phyloP scores from a whole-genome alignment of 768 basidiomycete species.

The Rhodotorula diobovata region DNA sequence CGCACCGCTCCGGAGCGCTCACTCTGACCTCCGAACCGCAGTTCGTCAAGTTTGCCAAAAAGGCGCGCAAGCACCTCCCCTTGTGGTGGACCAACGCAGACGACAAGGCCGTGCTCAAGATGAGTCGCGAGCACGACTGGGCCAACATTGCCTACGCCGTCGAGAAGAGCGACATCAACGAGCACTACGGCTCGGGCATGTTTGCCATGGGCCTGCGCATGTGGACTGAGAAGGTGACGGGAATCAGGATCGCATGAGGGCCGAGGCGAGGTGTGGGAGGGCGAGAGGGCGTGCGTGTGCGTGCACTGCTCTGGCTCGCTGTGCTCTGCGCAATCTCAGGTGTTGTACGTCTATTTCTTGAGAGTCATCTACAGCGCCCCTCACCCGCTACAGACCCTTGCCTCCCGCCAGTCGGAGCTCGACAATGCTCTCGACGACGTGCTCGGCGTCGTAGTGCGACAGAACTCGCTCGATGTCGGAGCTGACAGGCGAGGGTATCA shows the following conservation, averaged over 20 bases:
- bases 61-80: conserved; percentile 11
- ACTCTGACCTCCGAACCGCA: background rate
- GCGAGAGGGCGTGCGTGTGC: too few relatives aligned
- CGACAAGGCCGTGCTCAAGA: background rate
- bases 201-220: conserved; percentile 13
- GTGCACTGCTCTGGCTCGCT: too few relatives aligned
- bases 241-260: background rate
- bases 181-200: background rate
- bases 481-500: conserved; percentile 50
- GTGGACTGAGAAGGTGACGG: conserved; percentile 17
- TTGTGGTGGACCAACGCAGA: conserved; percentile 7
- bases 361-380: too few relatives aligned
- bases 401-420: background rate
- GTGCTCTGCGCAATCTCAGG: too few relatives aligned
- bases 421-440: conserved; percentile 68
- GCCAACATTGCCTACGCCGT: conserved; percentile 6
- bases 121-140: background rate
- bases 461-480: conserved; percentile 66
- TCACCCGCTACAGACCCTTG: background rate
- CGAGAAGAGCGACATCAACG: conserved; percentile 22
- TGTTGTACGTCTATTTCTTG: background rate
- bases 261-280: too few relatives aligned
- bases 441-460: conserved; percentile 84
- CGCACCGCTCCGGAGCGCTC: too few relatives aligned
- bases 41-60: conserved; percentile 11